Base-by-base conservation (phyloP, 179 eudicot species). In the Sideroxylon spinosum region DNA sequence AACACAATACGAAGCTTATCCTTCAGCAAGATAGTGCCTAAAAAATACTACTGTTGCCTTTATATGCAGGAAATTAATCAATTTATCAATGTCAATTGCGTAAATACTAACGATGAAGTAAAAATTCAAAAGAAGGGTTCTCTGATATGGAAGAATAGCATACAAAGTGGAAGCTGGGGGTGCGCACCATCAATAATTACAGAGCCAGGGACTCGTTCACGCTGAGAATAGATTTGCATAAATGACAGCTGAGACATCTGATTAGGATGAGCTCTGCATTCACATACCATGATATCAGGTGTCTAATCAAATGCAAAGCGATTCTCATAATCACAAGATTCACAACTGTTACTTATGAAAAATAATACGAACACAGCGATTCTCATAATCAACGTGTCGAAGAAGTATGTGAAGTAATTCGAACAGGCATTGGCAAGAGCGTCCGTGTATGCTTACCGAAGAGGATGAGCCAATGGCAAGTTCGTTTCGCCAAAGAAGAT, bases 141-240 rank as follows among this genome's bases (percentile, higher is more conserved):
- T 6, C 44, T 19, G 11, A 57, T 32, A 60, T 26, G 17, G 9
- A 26, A 76, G 16, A 63, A 65, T 64, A 17, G 19, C 48, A 64
- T 28, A 28, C 49, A 28, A 12, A 61, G 32, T 22, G 37, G 28
- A 78, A 78, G 68, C 56, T 32, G 37, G 11, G 61, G 55, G 49
- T 37, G 79, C 84, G 25, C 74, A 93, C 98, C 98, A 48, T 94
- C 98, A 82, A 94, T 86, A 76, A 94, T 86, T 73, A 94, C 77
- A 84, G 97, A 89, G 61, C 97, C 98, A 26, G 92, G 94, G 73
- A 90, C 91, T 78, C 80, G 84, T 71, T 84, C 87, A 32, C 97
- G 91, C 71, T 82, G 90, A 63, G 88, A 94, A 84, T 82, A 92
- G 9, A 91, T 85, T 28, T 86, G 80, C 91, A 86, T 94, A 74